Conservation (phyloP, 768 basidiomycete genomes). For the Amanita rubescens region DNA sequence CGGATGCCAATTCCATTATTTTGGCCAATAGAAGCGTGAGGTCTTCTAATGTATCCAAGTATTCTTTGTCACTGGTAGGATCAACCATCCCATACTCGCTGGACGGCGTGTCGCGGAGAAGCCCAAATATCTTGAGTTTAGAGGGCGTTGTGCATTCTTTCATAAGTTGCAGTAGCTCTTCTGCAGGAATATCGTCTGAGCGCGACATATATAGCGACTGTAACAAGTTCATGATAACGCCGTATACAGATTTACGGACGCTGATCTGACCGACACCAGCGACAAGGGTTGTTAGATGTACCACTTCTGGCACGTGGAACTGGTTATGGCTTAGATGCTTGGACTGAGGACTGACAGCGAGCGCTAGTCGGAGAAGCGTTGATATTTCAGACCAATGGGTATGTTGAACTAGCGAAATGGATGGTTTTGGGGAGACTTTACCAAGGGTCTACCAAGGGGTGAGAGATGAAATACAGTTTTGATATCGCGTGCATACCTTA, state of each 20-base stretch:
- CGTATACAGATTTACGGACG: conserved; percentile 77
- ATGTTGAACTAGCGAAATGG: conserved; percentile 60
- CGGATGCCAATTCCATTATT: conserved; percentile 57
- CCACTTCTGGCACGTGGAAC: conserved; percentile 75
- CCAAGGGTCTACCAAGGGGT: conserved; percentile 48
- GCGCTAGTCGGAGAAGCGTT: conserved; percentile 66
- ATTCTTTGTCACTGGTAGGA: conserved; percentile 43
- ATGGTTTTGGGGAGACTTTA: conserved; percentile 60
- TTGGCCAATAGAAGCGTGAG: conserved; percentile 57
- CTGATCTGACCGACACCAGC: conserved; percentile 66
- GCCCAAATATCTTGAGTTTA: conserved; percentile 65
- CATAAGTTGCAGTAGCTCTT: conserved; percentile 57
- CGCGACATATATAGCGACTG: conserved; percentile 64
- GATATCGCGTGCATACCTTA: conserved; percentile 39
- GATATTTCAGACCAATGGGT: conserved; percentile 78
- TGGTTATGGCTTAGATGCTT: conserved; percentile 59
- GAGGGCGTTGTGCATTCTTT: conserved; percentile 50
- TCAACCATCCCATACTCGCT: conserved; percentile 64
- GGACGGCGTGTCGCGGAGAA: conserved; percentile 51
- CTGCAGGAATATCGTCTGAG: conserved; percentile 50
- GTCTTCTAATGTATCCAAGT: conserved; percentile 59
- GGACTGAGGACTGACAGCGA: conserved; percentile 63
- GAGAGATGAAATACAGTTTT: not conserved
- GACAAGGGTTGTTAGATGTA: conserved; percentile 73
- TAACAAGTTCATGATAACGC: conserved; percentile 72